Evolutionary conservation across 2,329 filamentous ascomycete genomes (phyloP).

Genomic region (Exutisphaerella laricina): DNA sequence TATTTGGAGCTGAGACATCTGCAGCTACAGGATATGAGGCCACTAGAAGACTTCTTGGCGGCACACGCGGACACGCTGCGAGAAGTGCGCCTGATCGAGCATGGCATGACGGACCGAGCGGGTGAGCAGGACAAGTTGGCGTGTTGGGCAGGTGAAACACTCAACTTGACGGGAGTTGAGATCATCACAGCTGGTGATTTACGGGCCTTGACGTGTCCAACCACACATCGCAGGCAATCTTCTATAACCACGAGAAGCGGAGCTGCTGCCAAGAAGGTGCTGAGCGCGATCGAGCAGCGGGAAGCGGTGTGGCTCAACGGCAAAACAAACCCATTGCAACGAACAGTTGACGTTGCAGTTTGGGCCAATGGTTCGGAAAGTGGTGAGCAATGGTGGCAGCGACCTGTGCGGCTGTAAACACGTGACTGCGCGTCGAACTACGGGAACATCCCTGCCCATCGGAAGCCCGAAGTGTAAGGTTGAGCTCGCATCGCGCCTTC

Average conservation of each 20-base stretch:
- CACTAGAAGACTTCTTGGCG: not conserved
- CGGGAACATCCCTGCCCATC: too few relatives aligned
- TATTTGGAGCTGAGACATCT: slow-evolving; percentile 1
- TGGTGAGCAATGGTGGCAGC: not conserved
- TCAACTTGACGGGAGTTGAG: not conserved
- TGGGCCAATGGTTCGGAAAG: not conserved
- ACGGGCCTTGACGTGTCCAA: not conserved
- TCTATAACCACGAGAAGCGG: not conserved
- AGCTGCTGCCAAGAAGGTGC: not conserved
- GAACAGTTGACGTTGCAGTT: not conserved
- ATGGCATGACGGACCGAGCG: slow-evolving; percentile 1
- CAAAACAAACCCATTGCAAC: not conserved
- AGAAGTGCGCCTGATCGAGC: slow-evolving; percentile 2
- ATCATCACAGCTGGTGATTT: slow-evolving; percentile 1
- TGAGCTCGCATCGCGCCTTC: too few relatives aligned
- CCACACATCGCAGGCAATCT: not conserved
- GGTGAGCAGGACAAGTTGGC: slow-evolving; percentile 3
- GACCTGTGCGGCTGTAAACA: not conserved
- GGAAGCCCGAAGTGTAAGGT: too few relatives aligned
- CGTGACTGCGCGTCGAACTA: too few relatives aligned
- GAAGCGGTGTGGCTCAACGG: not conserved
- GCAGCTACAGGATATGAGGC: not conserved
- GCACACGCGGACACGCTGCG: not conserved
- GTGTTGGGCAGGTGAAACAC: slow-evolving; percentile 1
- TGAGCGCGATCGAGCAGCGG: not conserved